Conservation (phyloP, 2,329 filamentous ascomycete genomes). For the Cytospora leucostoma region DNA sequence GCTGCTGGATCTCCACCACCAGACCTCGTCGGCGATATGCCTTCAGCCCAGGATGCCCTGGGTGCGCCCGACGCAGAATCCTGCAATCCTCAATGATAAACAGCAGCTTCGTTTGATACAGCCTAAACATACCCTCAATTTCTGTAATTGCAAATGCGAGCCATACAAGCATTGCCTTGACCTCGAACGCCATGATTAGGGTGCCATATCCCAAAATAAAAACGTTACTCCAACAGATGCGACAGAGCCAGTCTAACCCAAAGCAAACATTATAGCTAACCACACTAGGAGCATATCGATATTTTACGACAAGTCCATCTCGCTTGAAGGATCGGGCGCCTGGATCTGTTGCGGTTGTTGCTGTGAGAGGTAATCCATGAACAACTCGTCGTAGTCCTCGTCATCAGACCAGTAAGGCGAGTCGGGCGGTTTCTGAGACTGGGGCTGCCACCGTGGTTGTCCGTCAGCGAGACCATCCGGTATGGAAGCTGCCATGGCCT, state of each 20-base stretch:
- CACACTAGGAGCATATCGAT: background rate
- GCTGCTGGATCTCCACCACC: slow-evolving; percentile 84
- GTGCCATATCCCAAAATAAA: slow-evolving; percentile 6
- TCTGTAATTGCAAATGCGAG: slow-evolving; percentile 31
- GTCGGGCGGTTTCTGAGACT: slow-evolving; percentile 30
- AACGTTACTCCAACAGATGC: background rate
- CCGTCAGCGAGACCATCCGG: slow-evolving; percentile 30
- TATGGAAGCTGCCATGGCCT: slow-evolving; percentile 54
- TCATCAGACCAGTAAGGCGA: slow-evolving; percentile 52
- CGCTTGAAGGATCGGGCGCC: slow-evolving; percentile 36
- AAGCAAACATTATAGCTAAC: background rate
- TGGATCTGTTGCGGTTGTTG: slow-evolving; percentile 35
- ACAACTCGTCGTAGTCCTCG: slow-evolving; percentile 62
- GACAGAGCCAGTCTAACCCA: background rate
- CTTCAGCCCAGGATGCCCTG: slow-evolving; percentile 73
- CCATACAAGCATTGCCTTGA: slow-evolving; percentile 1
- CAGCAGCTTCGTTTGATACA: background rate
- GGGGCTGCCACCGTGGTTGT: slow-evolving; percentile 23
- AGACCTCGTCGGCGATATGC: slow-evolving; percentile 89
- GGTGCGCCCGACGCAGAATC: slow-evolving; percentile 58
- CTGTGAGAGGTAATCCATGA: slow-evolving; percentile 65
- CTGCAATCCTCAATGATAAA: slow-evolving; percentile 60
- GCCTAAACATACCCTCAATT: slow-evolving; percentile 21
- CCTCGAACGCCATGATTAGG: slow-evolving; percentile 15
- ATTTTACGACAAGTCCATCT: slow-evolving; percentile 51